phyloP scores from a whole-genome alignment of 2,329 filamentous ascomycete genomes.

The Sclerotinia trifoliorum region DNA sequence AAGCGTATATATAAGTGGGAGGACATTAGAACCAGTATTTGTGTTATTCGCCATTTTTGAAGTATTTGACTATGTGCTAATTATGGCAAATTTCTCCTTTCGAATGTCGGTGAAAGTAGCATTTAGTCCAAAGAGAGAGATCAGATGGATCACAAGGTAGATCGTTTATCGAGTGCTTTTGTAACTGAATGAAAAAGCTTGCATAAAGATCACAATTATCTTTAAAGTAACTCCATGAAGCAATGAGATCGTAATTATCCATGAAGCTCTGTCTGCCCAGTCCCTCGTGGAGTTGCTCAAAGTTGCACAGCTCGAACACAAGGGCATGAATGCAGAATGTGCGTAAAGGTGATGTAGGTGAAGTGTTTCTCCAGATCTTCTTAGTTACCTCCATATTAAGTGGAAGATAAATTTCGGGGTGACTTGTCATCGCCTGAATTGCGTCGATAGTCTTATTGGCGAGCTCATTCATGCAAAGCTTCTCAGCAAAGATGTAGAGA shows the following conservation, averaged over 20 bases:
- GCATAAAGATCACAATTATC: background rate
- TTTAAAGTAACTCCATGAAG: background rate
- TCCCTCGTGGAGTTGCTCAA: no score
- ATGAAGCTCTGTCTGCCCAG: background rate
- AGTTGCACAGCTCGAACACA: background rate
- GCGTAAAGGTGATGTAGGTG: background rate
- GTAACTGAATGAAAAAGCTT: background rate
- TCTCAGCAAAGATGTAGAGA: conserved; percentile 19
- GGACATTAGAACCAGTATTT: no score
- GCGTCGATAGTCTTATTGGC: conserved; percentile 8
- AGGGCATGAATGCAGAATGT: background rate
- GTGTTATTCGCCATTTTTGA: no score
- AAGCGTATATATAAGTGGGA: no score
- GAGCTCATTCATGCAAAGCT: conserved; percentile 9
- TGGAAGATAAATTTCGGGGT: no score
- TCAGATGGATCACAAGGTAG: background rate
- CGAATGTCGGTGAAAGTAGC: background rate
- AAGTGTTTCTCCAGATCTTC: background rate
- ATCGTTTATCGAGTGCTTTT: background rate
- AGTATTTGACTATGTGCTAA: fast-evolving
- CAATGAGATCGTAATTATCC: fast-evolving
- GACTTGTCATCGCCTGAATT: background rate
- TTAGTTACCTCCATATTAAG: no score
- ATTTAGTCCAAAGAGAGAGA: background rate
- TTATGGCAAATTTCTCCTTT: background rate